A percentile compares a stretch with the other conserved stretches of the same genome.
These are phyloP conservation scores for Teunomyces gatunensis DNA, from an alignment of 805 yeast species.

Conservation along the genomic window DNA sequence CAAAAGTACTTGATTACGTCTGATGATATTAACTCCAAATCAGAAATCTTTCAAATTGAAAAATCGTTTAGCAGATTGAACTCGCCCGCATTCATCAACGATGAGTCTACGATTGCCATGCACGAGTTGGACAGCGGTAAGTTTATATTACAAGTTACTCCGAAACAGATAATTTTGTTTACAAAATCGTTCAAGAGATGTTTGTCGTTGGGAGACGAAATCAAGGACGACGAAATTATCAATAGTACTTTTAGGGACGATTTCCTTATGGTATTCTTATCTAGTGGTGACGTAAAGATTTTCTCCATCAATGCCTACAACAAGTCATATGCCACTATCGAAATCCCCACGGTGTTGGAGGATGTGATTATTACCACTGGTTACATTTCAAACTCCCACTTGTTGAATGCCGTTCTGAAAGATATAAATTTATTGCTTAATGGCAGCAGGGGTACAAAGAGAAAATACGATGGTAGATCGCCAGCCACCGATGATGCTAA, in stretches of 20 bases:
- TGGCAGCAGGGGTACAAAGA: slow-evolving; percentile 26
- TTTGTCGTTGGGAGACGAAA: slow-evolving; percentile 44
- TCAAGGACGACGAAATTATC: slow-evolving; percentile 55
- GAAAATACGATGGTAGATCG: slow-evolving; percentile 19
- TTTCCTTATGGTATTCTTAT: slow-evolving; percentile 57
- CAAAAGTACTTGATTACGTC: slow-evolving; percentile 70
- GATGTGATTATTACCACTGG: slow-evolving; percentile 67
- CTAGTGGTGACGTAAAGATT: slow-evolving; percentile 69
- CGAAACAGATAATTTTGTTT: slow-evolving; percentile 60
- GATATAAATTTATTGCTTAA: slow-evolving; percentile 29
- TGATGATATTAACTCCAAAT: slow-evolving; percentile 58
- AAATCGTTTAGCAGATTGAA: slow-evolving; percentile 61
- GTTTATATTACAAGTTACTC: slow-evolving; percentile 72
- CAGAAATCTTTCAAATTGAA: slow-evolving; percentile 65
- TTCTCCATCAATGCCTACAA: slow-evolving; percentile 41
- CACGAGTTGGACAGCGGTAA: slow-evolving; percentile 56
- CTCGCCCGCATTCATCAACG: slow-evolving; percentile 60
- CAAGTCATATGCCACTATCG: slow-evolving; percentile 31
- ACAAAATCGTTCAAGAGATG: slow-evolving; percentile 55
- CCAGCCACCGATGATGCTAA: slow-evolving; percentile 10
- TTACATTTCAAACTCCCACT: slow-evolving; percentile 52
- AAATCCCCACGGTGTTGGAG: slow-evolving; percentile 38
- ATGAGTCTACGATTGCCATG: slow-evolving; percentile 63
- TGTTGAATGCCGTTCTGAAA: slow-evolving; percentile 42
- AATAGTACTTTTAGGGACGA: slow-evolving; percentile 64